These are phyloP conservation scores for Leishmania turanica DNA, from an alignment of 208 protist species.

Conservation along the genomic window DNA sequence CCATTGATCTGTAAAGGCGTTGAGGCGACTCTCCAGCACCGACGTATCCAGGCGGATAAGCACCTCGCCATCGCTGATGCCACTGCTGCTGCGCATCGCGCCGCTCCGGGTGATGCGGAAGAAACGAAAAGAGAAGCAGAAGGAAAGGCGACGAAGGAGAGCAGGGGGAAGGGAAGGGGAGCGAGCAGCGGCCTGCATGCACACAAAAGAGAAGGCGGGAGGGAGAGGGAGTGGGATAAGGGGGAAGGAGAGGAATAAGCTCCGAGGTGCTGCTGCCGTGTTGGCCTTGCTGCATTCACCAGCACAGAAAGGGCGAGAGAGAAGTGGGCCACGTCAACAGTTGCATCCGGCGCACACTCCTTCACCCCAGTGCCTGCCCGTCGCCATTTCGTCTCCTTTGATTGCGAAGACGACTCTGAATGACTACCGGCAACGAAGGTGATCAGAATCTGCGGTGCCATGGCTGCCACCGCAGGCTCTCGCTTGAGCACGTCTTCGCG, in stretches of 20 bases:
- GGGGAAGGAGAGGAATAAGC: not conserved
- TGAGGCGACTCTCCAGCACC: constrained; percentile 49
- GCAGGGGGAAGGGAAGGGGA: not conserved
- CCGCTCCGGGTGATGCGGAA: not conserved
- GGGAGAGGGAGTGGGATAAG: not conserved
- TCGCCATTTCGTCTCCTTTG: not conserved
- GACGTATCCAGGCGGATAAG: constrained; percentile 31
- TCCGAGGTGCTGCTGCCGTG: not conserved
- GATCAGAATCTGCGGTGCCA: no score
- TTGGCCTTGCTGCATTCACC: not conserved
- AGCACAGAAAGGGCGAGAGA: no score
- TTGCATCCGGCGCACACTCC: not conserved
- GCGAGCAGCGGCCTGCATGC: not conserved
- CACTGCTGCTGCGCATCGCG: constrained; percentile 3
- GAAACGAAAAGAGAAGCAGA: constrained; percentile 4
- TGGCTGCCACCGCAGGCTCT: no score
- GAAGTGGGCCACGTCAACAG: not conserved
- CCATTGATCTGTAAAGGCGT: constrained; percentile 33
- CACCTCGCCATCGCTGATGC: not conserved
- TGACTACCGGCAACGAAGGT: no score
- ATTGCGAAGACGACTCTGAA: not conserved
- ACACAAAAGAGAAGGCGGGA: not conserved
- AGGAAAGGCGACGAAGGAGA: not conserved
- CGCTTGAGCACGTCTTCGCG: not conserved
- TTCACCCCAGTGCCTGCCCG: not conserved